Base-by-base conservation (phyloP, 208 protist genomes). In the Leishmania lainsoni region DNA sequence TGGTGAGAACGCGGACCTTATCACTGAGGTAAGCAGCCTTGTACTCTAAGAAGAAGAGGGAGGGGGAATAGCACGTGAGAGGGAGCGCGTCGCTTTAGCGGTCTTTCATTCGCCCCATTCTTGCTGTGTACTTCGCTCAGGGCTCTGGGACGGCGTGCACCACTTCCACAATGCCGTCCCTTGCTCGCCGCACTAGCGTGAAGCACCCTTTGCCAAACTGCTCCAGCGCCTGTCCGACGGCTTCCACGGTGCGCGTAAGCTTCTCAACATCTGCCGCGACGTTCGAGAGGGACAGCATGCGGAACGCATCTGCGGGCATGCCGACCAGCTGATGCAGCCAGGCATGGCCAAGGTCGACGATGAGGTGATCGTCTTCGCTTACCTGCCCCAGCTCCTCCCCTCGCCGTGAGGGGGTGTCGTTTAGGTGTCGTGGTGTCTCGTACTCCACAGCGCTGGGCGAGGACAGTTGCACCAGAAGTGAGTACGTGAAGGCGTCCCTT, bases 291-390 rank as follows among this genome's bases (percentile, higher is more conserved):
- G 88, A 93, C 32, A 95, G 82, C 4, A 73, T 75, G 6, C 86
- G 78, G 70, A 95, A 93, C 32, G 78, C 56, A 6, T 75, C 87
- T 0, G 86, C 81, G 26, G 88, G 77, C 92, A 95, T 93, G 20
- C 89, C 87, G 16, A 95, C 73, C 10, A 91, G 81, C 51, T 86
- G 83, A 58, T 54, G 83, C 83, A 95, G 84, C 90, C 92, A 95
- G 45, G 75, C 42, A 70, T 95, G 85, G n/a, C 92, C 92, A 1
- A 95, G 78, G 77, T 95, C 92, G 26, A 93, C 92, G 17, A 76
- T 80, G 58, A 85, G 81, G 32, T 79, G 74, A 63, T 80, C 87
- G 26, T 79, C 79, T 61, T 87, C 83, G 48, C 63, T 58, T 61
- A 76, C 82, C 17, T 56, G 45, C 14, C 17, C 49, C 32, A 29